These are phyloP conservation scores for Astrothelium subdiscretum DNA, from an alignment of 495 filamentous ascomycete genomes.

Conservation along the genomic window DNA sequence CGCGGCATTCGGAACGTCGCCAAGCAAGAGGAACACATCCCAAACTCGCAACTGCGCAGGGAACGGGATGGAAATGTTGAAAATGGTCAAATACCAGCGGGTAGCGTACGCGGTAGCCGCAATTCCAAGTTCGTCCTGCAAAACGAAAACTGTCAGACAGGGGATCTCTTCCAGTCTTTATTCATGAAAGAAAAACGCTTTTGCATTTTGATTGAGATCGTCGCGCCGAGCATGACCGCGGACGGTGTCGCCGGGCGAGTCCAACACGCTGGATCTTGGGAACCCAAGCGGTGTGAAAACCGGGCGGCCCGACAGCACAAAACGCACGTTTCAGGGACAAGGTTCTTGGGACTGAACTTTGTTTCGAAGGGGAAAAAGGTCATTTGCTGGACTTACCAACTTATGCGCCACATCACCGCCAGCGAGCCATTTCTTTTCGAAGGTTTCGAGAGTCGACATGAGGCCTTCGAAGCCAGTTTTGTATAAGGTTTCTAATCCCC, in stretches of 20 bases:
- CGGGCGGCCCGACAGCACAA: not conserved
- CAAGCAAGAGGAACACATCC: conserved; percentile 98
- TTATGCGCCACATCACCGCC: conserved; percentile 62
- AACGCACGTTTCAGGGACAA: not conserved
- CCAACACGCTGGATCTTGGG: not conserved
- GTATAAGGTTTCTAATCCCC: conserved; percentile 79
- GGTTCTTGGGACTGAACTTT: not conserved
- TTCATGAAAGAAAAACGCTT: not conserved
- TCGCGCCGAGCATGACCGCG: not conserved
- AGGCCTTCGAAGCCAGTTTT: conserved; percentile 72
- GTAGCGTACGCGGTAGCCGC: conserved; percentile 87
- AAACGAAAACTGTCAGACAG: not conserved
- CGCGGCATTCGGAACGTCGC: conserved; percentile 41
- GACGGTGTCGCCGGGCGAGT: not conserved
- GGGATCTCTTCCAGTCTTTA: not conserved
- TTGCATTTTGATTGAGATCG: not conserved
- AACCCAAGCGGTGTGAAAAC: not conserved
- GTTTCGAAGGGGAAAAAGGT: not conserved
- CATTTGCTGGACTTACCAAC: conserved; percentile 47
- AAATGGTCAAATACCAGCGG: conserved; percentile 93
- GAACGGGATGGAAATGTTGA: conserved; percentile 95
- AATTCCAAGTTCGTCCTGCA: conserved; percentile 65
- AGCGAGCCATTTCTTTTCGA: conserved; percentile 75
- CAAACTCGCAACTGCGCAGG: conserved; percentile 94
- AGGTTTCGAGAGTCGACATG: conserved; percentile 79